phyloP scores from a whole-genome alignment of 2,329 filamentous ascomycete species.

The Cordyceps tenuipes region DNA sequence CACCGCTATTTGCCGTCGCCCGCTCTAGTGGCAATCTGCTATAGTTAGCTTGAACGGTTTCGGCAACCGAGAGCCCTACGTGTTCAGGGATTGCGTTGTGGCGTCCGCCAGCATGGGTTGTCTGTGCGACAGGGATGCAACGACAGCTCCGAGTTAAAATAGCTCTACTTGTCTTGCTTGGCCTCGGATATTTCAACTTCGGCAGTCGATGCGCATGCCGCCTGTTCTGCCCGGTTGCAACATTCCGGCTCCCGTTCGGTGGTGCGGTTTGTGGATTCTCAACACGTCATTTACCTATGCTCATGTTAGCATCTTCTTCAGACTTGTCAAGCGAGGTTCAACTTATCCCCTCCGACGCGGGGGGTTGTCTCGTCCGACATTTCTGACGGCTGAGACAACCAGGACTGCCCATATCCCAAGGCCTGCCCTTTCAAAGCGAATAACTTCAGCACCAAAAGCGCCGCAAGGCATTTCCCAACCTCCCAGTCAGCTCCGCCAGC shows the following conservation, averaged over 20 bases:
- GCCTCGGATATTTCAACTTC: background rate
- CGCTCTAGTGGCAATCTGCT: background rate
- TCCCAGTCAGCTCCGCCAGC: constrained; percentile 9
- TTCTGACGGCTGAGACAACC: constrained; percentile 42
- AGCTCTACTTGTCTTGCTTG: no score
- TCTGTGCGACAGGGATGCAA: no score
- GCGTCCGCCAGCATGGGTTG: background rate
- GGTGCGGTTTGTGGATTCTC: background rate
- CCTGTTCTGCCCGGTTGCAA: background rate
- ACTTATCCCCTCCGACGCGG: constrained; percentile 43
- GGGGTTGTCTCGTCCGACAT: constrained; percentile 43
- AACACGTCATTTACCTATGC: background rate
- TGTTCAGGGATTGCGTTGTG: background rate
- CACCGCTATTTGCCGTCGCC: background rate
- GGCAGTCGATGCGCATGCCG: background rate
- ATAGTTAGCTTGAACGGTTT: background rate
- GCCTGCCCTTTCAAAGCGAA: constrained; percentile 28
- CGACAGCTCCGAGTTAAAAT: no score
- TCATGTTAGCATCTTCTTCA: background rate
- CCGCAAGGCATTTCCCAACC: constrained; percentile 8
- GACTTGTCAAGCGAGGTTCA: constrained; percentile 14
- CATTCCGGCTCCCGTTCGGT: background rate
- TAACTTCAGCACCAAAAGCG: constrained; percentile 14
- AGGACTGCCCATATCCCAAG: constrained; percentile 32
- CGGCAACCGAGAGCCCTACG: background rate